A percentile compares a stretch with the other conserved stretches of the same genome.
phyloP scores from a whole-genome alignment of 2,329 filamentous ascomycete species.

The Fusarium sp. region DNA sequence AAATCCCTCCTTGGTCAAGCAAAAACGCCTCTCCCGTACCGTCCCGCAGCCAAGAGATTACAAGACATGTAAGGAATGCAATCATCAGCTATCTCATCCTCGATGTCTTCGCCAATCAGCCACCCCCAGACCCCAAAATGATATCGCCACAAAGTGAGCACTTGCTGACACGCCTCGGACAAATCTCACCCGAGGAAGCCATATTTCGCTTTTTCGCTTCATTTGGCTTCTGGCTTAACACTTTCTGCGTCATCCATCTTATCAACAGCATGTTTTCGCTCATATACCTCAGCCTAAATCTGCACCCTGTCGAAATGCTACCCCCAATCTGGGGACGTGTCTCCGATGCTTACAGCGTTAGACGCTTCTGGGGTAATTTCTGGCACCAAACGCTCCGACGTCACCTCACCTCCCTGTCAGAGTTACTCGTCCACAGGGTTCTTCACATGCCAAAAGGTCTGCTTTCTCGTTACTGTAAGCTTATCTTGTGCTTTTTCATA shows the following conservation, averaged over 20 bases:
- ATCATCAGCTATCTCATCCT: conserved; percentile 21
- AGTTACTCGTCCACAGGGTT: conserved; percentile 12
- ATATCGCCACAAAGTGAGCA: conserved; percentile 20
- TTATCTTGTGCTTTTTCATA: conserved; percentile 26
- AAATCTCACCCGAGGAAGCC: conserved; percentile 7
- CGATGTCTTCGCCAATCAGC: conserved; percentile 26
- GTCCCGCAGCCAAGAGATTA: conserved; percentile 1
- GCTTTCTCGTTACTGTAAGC: conserved; percentile 27
- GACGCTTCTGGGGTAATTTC: conserved; percentile 32
- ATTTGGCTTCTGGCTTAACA: conserved; percentile 34
- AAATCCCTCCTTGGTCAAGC: conserved; percentile 14
- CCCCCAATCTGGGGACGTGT: conserved; percentile 28
- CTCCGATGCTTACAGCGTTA: conserved; percentile 30
- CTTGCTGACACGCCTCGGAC: conserved; percentile 6
- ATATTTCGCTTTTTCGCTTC: conserved; percentile 27
- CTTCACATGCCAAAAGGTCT: conserved; percentile 14
- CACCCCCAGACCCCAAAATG: conserved; percentile 16
- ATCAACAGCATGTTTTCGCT: conserved; percentile 28
- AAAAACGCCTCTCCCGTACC: conserved; percentile 1
- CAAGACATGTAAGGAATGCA: conserved; percentile 15
- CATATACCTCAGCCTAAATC: background rate
- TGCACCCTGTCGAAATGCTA: conserved; percentile 27
- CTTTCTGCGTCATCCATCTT: conserved; percentile 32
- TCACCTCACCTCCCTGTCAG: conserved; percentile 24
- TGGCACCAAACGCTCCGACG: conserved; percentile 39